Evolutionary conservation across 768 basidiomycete species (phyloP).

Genomic region (Lactifluus pinguis): DNA sequence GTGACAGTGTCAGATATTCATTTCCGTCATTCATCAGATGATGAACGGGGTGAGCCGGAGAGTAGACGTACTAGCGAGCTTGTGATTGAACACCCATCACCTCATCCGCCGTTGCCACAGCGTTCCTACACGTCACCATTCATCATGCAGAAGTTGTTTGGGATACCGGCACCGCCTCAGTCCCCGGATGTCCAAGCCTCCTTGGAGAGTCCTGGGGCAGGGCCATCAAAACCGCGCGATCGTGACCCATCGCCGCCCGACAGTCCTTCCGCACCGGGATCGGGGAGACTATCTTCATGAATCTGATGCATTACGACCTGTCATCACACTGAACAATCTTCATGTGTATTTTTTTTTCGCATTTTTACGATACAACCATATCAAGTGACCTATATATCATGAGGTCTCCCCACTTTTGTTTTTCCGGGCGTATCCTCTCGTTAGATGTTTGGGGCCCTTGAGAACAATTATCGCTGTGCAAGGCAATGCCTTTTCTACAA

Average conservation of each 20-base stretch:
- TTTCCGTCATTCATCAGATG: constrained; percentile 28
- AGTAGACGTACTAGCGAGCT: constrained; percentile 21
- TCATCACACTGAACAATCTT: neutral
- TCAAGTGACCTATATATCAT: neutral
- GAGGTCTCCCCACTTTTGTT: neutral
- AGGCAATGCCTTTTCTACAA: neutral
- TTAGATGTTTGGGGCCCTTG: neutral
- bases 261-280: neutral
- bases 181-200: neutral
- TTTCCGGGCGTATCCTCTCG: neutral
- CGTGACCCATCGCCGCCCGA: neutral
- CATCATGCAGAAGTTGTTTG: constrained; percentile 29
- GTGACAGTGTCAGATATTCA: constrained; percentile 30
- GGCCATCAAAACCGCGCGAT: constrained; percentile 10
- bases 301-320: constrained; percentile 1
- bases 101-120: constrained; percentile 23
- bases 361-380: neutral
- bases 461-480: neutral
- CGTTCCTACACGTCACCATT: constrained; percentile 23
- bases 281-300: constrained; percentile 5
- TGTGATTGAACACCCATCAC: constrained; percentile 16
- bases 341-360: neutral
- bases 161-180: constrained; percentile 6
- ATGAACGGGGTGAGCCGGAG: constrained; percentile 17
- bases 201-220: constrained; percentile 10